Evolutionary conservation across 768 basidiomycete species (phyloP).

Genomic region (Psilocybe cyanescens): DNA sequence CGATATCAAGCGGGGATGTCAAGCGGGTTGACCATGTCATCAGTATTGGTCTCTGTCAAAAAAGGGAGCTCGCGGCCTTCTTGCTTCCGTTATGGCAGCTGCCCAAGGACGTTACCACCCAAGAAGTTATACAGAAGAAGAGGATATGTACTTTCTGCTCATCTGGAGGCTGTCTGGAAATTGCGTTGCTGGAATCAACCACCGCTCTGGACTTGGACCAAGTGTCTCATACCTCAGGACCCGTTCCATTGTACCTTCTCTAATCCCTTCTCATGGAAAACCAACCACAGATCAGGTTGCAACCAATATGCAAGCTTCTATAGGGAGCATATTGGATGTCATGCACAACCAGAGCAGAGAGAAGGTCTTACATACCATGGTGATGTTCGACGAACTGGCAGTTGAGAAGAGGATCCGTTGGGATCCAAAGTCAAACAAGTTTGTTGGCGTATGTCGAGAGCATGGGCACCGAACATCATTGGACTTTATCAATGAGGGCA

Average conservation of each 20-base stretch:
- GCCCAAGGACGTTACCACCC: conserved; percentile 24
- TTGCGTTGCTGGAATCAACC: conserved; percentile 26
- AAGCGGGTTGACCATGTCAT: conserved; percentile 16
- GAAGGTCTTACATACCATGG: neutral
- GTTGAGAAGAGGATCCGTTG: conserved; percentile 27
- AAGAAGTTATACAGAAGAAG: conserved; percentile 27
- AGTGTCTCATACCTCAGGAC: conserved; percentile 17
- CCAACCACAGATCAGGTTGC: conserved; percentile 1
- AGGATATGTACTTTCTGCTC: conserved; percentile 22
- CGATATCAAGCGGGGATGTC: conserved; percentile 23
- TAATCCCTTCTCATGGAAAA: conserved; percentile 2
- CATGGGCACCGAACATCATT: conserved; percentile 21
- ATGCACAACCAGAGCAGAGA: neutral
- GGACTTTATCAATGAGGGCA: conserved; percentile 23
- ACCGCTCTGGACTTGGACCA: conserved; percentile 19
- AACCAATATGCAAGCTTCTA: neutral
- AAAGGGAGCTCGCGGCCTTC: conserved; percentile 16
- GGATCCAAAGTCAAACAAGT: conserved; percentile 26
- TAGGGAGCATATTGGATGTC: neutral
- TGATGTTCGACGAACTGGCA: conserved; percentile 35
- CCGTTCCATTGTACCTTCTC: conserved; percentile 16
- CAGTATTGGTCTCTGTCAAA: conserved; percentile 16
- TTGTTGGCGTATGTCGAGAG: conserved; percentile 31
- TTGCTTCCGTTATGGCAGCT: conserved; percentile 8
- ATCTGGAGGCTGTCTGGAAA: conserved; percentile 27